Percentiles rank a stretch among this genome's conserved stretches.
These are phyloP conservation scores for Annulohypoxylon nitens DNA, from an alignment of 495 filamentous ascomycete genomes.

Conservation along the genomic window DNA sequence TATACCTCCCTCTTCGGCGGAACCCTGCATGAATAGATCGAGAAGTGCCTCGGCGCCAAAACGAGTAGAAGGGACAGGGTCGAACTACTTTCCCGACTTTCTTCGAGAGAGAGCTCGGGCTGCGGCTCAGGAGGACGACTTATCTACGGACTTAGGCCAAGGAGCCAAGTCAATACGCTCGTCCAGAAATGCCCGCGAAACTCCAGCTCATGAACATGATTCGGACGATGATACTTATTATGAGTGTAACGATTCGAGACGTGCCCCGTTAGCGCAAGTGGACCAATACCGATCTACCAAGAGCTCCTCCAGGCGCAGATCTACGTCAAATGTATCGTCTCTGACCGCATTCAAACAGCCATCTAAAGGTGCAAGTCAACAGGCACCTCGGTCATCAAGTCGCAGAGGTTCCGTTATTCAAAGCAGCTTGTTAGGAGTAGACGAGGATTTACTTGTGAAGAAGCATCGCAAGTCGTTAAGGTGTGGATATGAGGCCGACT, in stretches of 20 bases:
- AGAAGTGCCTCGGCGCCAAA: constrained; percentile 26
- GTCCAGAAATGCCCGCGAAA: neutral
- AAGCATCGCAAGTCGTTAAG: constrained; percentile 28
- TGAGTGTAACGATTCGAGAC: constrained; percentile 23
- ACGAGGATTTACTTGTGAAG: constrained; percentile 22
- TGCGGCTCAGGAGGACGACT: constrained; percentile 12
- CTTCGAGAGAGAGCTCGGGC: constrained; percentile 40
- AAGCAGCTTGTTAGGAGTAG: constrained; percentile 18
- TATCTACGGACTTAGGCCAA: neutral
- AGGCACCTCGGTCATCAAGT: constrained; percentile 43
- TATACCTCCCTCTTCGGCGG: constrained; percentile 22
- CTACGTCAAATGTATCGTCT: constrained; percentile 32
- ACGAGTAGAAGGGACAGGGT: constrained; percentile 5
- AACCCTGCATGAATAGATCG: constrained; percentile 3
- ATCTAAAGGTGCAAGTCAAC: constrained; percentile 49
- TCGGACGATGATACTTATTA: constrained; percentile 24
- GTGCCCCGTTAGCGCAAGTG: constrained; percentile 11
- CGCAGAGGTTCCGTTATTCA: constrained; percentile 25
- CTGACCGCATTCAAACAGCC: constrained; percentile 27
- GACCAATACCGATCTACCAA: constrained; percentile 19
- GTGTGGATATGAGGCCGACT: constrained; percentile 25
- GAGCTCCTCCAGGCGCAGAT: constrained; percentile 31
- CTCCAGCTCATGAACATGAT: constrained; percentile 1
- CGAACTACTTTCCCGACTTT: constrained; percentile 37
- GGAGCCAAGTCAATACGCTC: constrained; percentile 7